phyloP scores from a whole-genome alignment of 306 rosid species.

The Carpinus fangiana region DNA sequence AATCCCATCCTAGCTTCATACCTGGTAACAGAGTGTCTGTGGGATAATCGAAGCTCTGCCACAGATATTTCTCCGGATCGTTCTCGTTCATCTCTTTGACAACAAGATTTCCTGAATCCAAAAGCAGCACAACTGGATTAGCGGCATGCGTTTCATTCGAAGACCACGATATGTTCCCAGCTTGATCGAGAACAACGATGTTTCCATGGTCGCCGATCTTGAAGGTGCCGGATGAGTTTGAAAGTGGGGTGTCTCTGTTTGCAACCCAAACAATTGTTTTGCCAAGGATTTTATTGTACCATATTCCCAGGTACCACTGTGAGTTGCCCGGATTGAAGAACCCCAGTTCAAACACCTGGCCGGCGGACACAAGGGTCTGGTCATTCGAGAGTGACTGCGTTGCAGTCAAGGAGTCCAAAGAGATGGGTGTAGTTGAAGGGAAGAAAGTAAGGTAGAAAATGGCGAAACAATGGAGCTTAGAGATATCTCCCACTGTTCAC shows the following conservation, averaged over 20 bases:
- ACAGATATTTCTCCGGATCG: slow-evolving; percentile 32
- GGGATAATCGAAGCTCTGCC: slow-evolving; percentile 84
- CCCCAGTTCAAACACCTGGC: slow-evolving; percentile 48
- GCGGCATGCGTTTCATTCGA: slow-evolving; percentile 31
- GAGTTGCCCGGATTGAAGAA: slow-evolving; percentile 38
- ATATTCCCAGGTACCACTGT: slow-evolving; percentile 54
- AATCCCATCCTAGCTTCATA: slow-evolving; percentile 73
- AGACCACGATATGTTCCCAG: slow-evolving; percentile 41
- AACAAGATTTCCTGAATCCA: slow-evolving; percentile 64
- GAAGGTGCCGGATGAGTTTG: slow-evolving; percentile 38
- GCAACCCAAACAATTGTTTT: slow-evolving; percentile 69
- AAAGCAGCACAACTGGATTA: slow-evolving; percentile 46
- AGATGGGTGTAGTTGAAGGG: slow-evolving; percentile 19
- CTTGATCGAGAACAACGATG: slow-evolving; percentile 37
- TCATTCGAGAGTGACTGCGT: slow-evolving; percentile 37
- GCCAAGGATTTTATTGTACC: slow-evolving; percentile 46
- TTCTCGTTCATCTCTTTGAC: slow-evolving; percentile 32
- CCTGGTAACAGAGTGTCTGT: slow-evolving; percentile 62
- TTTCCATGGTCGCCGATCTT: slow-evolving; percentile 38
- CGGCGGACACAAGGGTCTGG: slow-evolving; percentile 54
- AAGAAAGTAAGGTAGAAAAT: slow-evolving; percentile 25
- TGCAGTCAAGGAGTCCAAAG: slow-evolving; percentile 44
- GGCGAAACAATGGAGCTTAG: slow-evolving; percentile 23
- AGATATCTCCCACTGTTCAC: slow-evolving; percentile 40
- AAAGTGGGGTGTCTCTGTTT: slow-evolving; percentile 65